Base-by-base conservation (phyloP, 2,329 filamentous ascomycete species). In the Fusarium foetens region DNA sequence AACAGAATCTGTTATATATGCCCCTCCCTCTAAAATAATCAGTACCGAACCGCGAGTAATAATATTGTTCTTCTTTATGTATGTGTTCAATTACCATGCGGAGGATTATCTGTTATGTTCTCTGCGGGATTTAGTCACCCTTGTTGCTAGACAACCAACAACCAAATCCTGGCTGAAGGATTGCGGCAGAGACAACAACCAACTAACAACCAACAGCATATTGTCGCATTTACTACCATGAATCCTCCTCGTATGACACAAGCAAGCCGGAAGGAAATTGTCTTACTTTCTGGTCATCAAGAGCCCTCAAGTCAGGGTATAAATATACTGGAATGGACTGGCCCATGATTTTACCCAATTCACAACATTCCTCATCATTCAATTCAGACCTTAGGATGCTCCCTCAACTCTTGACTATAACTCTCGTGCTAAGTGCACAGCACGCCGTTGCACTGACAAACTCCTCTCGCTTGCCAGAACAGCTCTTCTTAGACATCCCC, bases 271-370 rank as follows among this genome's bases (percentile, higher is more conserved):
- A 10, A 21, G 16, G 3, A 13, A 16, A 31, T 8, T 48, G 9
- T 12, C 21, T 25, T 3, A 8, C 5, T 8, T 51, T 33, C 21
- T 23, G 8, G 4, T 4, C 10, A 23, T 25, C 25, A 25, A 19
- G 11, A 11, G 16, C 7, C 13, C 2, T 17, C 8, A 41, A 21
- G 19, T 8, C 25, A 6, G 23, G 1, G 11, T 35, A 35, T 51
- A 51, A 51, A 51, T 5, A 51, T 0, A 7, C 38, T 23, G 1
- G n/a, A 10, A 6, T 17, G 10, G 4, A 23, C 46, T 6, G 11
- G 7, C 6, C 6, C 4, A 33, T 33, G 9, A 7, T n/a, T 4
- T 33, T 6, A 3, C 3, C 3, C 29, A 33, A n/a, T 7, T 9
- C n/a, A 6, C 11, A 7, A 33, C n/a, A 19, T 3, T 9, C 11